A percentile compares a stretch with the other conserved stretches of the same genome.
These are phyloP conservation scores for Cladosporium velox DNA, from an alignment of 2,329 filamentous ascomycete genomes.

Conservation along the genomic window DNA sequence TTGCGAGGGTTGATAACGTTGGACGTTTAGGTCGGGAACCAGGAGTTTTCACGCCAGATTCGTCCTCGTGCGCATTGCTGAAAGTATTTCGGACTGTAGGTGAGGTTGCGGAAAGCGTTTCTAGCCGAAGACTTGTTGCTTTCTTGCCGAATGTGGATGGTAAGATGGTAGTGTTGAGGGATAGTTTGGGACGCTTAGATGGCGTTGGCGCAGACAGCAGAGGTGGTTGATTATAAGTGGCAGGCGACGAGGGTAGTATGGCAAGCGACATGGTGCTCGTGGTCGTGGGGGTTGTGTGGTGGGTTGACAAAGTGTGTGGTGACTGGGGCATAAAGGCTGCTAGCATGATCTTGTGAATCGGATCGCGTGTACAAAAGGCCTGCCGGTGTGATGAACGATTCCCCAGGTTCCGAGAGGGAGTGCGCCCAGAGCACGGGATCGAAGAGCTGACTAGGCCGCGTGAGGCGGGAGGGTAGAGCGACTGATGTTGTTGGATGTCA, in stretches of 20 bases:
- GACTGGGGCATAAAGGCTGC: constrained; percentile 33
- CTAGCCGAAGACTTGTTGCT: constrained; percentile 56
- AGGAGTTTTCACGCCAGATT: constrained; percentile 28
- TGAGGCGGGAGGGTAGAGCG: constrained; percentile 9
- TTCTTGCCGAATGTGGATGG: constrained; percentile 54
- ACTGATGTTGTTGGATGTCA: constrained; percentile 14
- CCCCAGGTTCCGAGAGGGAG: not conserved
- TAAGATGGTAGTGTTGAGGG: constrained; percentile 57
- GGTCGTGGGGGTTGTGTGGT: constrained; percentile 33
- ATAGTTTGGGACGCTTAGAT: constrained; percentile 58
- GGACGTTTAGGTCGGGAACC: constrained; percentile 29
- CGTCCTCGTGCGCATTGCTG: constrained; percentile 58
- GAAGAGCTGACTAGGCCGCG: constrained; percentile 12
- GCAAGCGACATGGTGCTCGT: constrained; percentile 50
- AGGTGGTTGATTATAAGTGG: constrained; percentile 30
- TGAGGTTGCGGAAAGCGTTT: constrained; percentile 57
- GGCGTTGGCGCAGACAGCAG: constrained; percentile 28
- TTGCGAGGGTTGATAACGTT: constrained; percentile 40
- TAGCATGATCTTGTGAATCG: constrained; percentile 34
- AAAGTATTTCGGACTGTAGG: constrained; percentile 65
- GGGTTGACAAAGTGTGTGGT: constrained; percentile 24
- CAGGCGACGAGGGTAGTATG: constrained; percentile 40
- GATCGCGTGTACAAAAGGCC: constrained; percentile 9
- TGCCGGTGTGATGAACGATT: constrained; percentile 13
- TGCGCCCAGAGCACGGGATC: not conserved